These are phyloP conservation scores for Claviceps africana DNA, from an alignment of 2,329 filamentous ascomycete genomes.

Conservation along the genomic window DNA sequence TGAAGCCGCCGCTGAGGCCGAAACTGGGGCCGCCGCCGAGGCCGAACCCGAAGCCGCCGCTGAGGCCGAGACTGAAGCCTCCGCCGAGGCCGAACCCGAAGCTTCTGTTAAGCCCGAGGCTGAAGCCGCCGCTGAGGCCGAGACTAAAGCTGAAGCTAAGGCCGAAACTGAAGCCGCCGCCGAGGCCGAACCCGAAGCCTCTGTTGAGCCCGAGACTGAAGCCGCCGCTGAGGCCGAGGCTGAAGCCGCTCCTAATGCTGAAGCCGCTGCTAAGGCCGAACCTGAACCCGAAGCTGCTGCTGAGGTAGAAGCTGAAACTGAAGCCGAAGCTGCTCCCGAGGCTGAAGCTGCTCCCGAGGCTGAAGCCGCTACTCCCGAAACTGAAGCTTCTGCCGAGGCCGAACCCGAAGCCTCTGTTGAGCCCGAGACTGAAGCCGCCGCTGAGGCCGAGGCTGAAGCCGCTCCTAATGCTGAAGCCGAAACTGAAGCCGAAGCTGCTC, in stretches of 20 bases:
- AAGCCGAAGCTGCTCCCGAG: not conserved
- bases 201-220: too few species aligned
- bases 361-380: not conserved
- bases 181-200: too few species aligned
- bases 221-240: too few species aligned
- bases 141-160: not conserved
- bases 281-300: not conserved
- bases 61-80: not conserved
- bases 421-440: not conserved
- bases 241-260: too few species aligned
- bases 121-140: not conserved
- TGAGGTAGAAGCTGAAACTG: not conserved
- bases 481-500: not conserved
- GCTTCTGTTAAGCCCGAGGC: not conserved
- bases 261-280: not conserved
- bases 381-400: not conserved
- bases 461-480: not conserved
- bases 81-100: not conserved
- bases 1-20: not conserved
- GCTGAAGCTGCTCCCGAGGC: not conserved
- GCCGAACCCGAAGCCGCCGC: not conserved
- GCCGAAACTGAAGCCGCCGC: not conserved
- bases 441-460: not conserved
- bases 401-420: not conserved
- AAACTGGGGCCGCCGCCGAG: not conserved